Evolutionary conservation across 2,329 filamentous ascomycete species (phyloP).

Genomic region (Cordyceps tenuipes): DNA sequence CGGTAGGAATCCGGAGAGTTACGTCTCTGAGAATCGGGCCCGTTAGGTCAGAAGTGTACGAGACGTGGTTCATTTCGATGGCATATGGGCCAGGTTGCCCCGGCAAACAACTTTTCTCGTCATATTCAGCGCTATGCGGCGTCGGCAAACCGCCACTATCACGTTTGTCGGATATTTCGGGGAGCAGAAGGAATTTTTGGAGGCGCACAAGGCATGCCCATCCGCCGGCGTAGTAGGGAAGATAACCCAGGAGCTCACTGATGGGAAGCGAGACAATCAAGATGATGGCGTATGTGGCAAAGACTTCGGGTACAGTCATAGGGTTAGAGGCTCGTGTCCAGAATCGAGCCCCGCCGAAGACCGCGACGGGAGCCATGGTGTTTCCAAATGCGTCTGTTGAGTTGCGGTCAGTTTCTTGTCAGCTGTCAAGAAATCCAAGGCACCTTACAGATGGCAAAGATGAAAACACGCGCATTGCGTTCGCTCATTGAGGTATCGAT

Average conservation of each 20-base stretch:
- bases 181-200: constrained; percentile 1
- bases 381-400: background rate
- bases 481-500: constrained; percentile 3
- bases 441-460: background rate
- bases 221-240: constrained; percentile 2
- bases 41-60: background rate
- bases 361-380: background rate
- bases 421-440: too few species aligned
- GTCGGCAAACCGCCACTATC: background rate
- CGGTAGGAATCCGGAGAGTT: constrained; percentile 9
- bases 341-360: constrained; percentile 4
- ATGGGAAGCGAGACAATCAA: background rate
- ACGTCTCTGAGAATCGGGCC: background rate
- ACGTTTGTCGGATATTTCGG: background rate
- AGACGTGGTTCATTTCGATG: background rate
- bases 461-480: background rate
- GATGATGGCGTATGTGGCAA: background rate
- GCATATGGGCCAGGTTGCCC: background rate
- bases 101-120: background rate
- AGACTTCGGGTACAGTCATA: background rate
- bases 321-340: constrained; percentile 1
- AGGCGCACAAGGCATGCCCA: constrained; percentile 2
- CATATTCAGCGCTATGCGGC: background rate
- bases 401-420: background rate
- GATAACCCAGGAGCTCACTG: background rate